These are phyloP conservation scores for Cicer arietinum DNA, from an alignment of 306 rosid genomes.

Conservation along the genomic window DNA sequence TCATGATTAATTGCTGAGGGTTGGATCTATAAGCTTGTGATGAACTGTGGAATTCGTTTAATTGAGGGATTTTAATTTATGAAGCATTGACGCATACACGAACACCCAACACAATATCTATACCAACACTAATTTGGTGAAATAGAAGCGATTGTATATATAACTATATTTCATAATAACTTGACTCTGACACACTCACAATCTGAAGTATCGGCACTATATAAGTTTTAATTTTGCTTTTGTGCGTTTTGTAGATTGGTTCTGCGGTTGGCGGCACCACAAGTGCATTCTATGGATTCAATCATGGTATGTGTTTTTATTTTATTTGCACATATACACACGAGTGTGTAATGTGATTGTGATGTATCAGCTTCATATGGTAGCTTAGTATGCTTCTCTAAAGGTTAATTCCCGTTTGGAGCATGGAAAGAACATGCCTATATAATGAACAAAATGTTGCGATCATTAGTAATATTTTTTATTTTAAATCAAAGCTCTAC, in stretches of 20 bases:
- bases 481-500: neutral
- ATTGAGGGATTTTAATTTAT: too few species aligned
- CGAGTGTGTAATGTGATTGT: constrained; percentile 3
- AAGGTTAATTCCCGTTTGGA: constrained; percentile 15
- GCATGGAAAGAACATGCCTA: neutral
- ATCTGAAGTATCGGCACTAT: too few species aligned
- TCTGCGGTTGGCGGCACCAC: constrained; percentile 93
- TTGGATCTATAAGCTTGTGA: constrained; percentile 28
- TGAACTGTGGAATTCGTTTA: constrained; percentile 5
- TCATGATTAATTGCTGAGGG: constrained; percentile 7
- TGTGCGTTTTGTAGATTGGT: constrained; percentile 64
- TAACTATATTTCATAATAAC: too few species aligned
- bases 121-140: too few species aligned
- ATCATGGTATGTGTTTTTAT: constrained; percentile 61
- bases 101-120: too few species aligned
- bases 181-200: too few species aligned
- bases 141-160: too few species aligned
- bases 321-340: neutral
- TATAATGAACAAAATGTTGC: neutral
- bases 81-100: too few species aligned
- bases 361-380: constrained; percentile 18
- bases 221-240: too few species aligned
- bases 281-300: constrained; percentile 96
- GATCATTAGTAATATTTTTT: neutral
- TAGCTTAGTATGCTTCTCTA: constrained; percentile 17